Evolutionary conservation across 2,329 filamentous ascomycete species (phyloP).

Genomic region (Aspergillus costaricaensis): DNA sequence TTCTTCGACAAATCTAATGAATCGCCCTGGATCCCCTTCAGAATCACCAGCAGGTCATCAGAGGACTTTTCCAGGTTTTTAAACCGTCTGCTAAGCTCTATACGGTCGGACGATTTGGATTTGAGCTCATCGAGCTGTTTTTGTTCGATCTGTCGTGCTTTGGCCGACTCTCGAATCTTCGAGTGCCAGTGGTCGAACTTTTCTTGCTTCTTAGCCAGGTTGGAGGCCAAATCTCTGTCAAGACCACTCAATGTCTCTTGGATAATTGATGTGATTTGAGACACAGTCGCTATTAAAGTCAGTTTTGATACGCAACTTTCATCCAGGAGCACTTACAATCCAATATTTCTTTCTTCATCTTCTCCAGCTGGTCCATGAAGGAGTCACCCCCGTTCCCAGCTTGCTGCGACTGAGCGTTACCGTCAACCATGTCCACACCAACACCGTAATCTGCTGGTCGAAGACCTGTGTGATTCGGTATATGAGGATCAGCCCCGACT

Average conservation of each 20-base stretch:
- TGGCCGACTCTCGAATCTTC: constrained; percentile 77
- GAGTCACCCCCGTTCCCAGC: constrained; percentile 49
- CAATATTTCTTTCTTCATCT: constrained; percentile 49
- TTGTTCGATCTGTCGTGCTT: constrained; percentile 74
- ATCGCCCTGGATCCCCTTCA: constrained; percentile 52
- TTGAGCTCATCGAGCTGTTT: constrained; percentile 72
- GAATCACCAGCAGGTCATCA: constrained; percentile 65
- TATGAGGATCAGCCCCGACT: constrained; percentile 89
- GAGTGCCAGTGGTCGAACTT: constrained; percentile 79
- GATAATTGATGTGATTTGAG: constrained; percentile 62
- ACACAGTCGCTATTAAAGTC: constrained; percentile 36
- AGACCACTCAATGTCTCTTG: constrained; percentile 79
- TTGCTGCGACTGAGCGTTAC: constrained; percentile 47
- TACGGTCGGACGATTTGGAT: constrained; percentile 63
- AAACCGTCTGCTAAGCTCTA: constrained; percentile 69
- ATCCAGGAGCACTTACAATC: constrained; percentile 36
- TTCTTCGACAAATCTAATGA: constrained; percentile 49
- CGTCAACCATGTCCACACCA: constrained; percentile 63
- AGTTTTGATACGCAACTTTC: constrained; percentile 32
- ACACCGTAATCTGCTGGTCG: constrained; percentile 94
- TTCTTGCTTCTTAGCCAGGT: constrained; percentile 80
- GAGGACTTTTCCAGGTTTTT: constrained; percentile 74
- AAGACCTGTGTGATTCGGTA: constrained; percentile 86
- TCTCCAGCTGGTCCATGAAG: constrained; percentile 47
- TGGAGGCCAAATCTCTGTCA: constrained; percentile 74